Evolutionary conservation across 176 grass and related monocot genomes (phyloP).

Genomic region (sorghum (Sorghum bicolor)): Sorghum_bicolor_NCBIv3 NC_012870.2:3336001-3336500

Average conservation of each 20-base stretch:
- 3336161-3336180: slow-evolving; percentile 7
- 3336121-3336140: neutral
- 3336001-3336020: slow-evolving; percentile 85
- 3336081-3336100: slow-evolving; percentile 3
- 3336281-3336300: neutral
- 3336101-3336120: slow-evolving; percentile 9
- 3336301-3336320: too few relatives aligned
- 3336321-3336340: too few relatives aligned
- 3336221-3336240: slow-evolving; percentile 7
- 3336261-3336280: slow-evolving; percentile 8
- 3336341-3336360: too few relatives aligned
- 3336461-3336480: neutral
- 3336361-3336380: too few relatives aligned
- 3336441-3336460: too few relatives aligned
- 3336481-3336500: too few relatives aligned
- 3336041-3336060: slow-evolving; percentile 72
- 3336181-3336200: neutral
- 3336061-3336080: neutral
- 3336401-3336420: too few relatives aligned
- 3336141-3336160: neutral
- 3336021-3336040: slow-evolving; percentile 86
- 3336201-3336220: neutral
- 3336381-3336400: too few relatives aligned
- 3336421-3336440: too few relatives aligned
- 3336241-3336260: neutral